These are phyloP conservation scores for Nicotiana sylvestris DNA, from an alignment of 257 asterid genomes.

Conservation along the genomic window DNA sequence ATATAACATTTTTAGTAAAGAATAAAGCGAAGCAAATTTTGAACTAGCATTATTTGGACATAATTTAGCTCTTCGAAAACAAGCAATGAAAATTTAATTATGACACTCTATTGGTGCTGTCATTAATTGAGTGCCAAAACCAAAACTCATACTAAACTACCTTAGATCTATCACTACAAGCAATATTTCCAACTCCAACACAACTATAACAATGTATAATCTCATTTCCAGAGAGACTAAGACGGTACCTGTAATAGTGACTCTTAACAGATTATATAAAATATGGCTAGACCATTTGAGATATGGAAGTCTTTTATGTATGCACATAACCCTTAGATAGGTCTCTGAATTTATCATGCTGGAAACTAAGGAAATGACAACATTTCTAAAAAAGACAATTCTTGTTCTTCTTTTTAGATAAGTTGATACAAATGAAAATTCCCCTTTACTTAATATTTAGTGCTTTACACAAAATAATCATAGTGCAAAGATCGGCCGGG, in stretches of 20 bases:
- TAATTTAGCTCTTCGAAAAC: not conserved
- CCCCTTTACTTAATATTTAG: no score
- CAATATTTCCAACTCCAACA: not conserved
- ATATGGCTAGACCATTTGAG: no score
- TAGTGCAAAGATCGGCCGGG: no score
- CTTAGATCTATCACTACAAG: not conserved
- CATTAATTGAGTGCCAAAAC: not conserved
- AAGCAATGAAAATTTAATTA: not conserved
- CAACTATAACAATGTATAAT: not conserved
- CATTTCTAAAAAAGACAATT: no score
- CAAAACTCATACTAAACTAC: not conserved
- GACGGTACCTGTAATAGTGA: conserved; percentile 37
- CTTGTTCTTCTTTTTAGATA: no score
- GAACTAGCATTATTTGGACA: not conserved
- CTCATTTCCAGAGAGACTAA: not conserved
- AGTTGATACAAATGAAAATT: no score
- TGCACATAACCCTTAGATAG: no score
- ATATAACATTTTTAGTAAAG: not conserved
- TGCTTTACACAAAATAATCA: no score
- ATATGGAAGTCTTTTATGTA: no score
- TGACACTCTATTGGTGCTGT: not conserved
- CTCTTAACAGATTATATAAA: no score
- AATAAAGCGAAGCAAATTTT: not conserved
- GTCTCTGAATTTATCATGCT: no score
- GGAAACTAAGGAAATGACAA: no score